Evolutionary conservation across 306 rosid genomes (phyloP), one percentile per base, ranked within the genome.

Genomic region (Fragaria nilgerrensis): DNA sequence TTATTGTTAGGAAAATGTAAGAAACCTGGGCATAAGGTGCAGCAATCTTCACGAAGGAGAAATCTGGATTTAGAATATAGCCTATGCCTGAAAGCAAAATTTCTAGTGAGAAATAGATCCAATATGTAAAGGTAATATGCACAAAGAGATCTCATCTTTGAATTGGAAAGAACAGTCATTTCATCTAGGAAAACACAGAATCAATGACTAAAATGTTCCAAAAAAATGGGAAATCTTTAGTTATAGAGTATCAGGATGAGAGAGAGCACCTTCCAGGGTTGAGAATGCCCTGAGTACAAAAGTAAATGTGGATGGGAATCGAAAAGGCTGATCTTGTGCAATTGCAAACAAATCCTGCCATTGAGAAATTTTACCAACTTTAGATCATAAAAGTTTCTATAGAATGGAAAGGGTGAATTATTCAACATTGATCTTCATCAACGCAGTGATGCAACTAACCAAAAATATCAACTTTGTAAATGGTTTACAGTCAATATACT

Each of bases 1-100:
- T 41, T 43, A 17, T 13, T 58, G 27, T 49, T 27, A n/a, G 20
- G 39, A n/a, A 53, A 74, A 59, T 36, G 12, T 27, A 29, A 45
- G 69, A 36, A 79, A 95, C 97, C 96, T 95, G 97, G 1, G 97
- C 99, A 90, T 89, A 95, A 10, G 99, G 99, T 36, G 99, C 96
- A 27, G 96, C 99, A 73, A 92, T 89, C 88, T 95, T 90, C 68
- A 84, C 99, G 49, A 95, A 95, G 49, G 99, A 92, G 82, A 95
- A 95, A 78, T 88, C 84, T 73, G 92, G 90, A 89, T 88, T 85
- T 25, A 95, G 97, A 17, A 64, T 81, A 87, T 90, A 91, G 65
- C 99, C 96, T 79, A 95, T 86, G 84, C 97, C 94, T 92, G 86
- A 64, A 75, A 80, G 61, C 58, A 73, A 43, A 37, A 76, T 37